These are phyloP conservation scores for Jamesozyma jinghongensis DNA, from an alignment of 805 yeast genomes.

Conservation along the genomic window DNA sequence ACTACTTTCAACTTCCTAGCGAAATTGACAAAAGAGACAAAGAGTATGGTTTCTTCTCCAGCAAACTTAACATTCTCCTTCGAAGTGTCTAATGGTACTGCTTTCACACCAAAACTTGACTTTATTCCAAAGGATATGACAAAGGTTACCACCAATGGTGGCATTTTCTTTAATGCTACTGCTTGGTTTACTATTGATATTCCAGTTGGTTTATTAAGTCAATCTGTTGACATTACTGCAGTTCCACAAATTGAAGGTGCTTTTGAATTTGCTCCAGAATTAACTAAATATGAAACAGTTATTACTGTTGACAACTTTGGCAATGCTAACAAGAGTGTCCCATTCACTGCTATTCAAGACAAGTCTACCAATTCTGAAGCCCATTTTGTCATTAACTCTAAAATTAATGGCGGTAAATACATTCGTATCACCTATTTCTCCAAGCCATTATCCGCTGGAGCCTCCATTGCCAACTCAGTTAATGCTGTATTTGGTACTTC, in stretches of 20 bases:
- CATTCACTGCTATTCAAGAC: slow-evolving; percentile 21
- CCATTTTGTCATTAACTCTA: slow-evolving; percentile 14
- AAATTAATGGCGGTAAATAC: slow-evolving; percentile 24
- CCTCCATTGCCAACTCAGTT: neutral
- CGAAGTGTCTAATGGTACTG: slow-evolving; percentile 14
- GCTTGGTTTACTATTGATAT: slow-evolving; percentile 26
- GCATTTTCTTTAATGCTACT: slow-evolving; percentile 16
- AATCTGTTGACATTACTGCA: slow-evolving; percentile 16
- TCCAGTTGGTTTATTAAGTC: slow-evolving; percentile 16
- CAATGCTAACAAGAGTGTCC: slow-evolving; percentile 16
- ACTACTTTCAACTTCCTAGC: slow-evolving; percentile 22
- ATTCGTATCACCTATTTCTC: slow-evolving; percentile 22
- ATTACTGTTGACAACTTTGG: slow-evolving; percentile 19
- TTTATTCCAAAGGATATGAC: slow-evolving; percentile 15
- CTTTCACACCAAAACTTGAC: slow-evolving; percentile 14
- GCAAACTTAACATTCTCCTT: slow-evolving; percentile 13
- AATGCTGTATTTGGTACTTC: neutral
- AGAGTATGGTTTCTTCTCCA: slow-evolving; percentile 12
- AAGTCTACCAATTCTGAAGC: slow-evolving; percentile 18
- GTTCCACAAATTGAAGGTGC: slow-evolving; percentile 8
- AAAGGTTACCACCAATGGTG: slow-evolving; percentile 19
- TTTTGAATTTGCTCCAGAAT: slow-evolving; percentile 14
- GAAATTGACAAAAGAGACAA: slow-evolving; percentile 13
- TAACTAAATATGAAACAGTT: slow-evolving; percentile 19
- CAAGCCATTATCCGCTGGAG: slow-evolving; percentile 3